A percentile compares a stretch with the other conserved stretches of the same genome.
These are phyloP conservation scores for Cyclostephanos tholiformis DNA, from an alignment of 108 stramenopile species.

Conservation along the genomic window DNA sequence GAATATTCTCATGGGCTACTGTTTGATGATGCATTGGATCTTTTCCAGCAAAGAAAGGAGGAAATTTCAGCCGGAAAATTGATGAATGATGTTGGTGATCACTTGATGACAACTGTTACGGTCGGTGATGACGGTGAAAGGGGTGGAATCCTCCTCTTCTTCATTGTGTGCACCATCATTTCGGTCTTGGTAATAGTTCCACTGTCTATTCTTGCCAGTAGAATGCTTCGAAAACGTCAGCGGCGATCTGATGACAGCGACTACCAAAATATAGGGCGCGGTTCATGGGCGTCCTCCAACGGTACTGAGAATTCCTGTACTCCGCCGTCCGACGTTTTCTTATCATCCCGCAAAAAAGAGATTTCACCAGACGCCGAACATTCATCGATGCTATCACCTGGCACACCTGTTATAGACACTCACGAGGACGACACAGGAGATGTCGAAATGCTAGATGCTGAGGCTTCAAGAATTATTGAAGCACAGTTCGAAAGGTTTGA, in stretches of 20 bases:
- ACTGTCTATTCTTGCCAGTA: not conserved
- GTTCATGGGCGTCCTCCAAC: not conserved
- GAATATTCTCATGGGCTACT: conserved; percentile 30
- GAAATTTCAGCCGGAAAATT: conserved; percentile 16
- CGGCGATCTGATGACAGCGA: not conserved
- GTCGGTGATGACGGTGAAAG: not conserved
- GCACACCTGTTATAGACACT: not conserved
- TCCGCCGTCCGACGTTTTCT: conserved; percentile 17
- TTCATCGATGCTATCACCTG: not conserved
- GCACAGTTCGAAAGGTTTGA: too few species aligned
- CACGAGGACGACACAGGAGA: not conserved
- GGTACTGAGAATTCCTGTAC: not conserved
- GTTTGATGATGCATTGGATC: conserved; percentile 39
- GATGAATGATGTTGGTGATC: not conserved
- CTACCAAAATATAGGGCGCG: not conserved
- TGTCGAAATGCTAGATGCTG: conserved; percentile 39
- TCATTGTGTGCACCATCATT: conserved; percentile 11
- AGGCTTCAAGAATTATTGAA: conserved; percentile 30
- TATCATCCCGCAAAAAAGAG: conserved; percentile 19
- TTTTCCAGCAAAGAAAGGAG: conserved; percentile 25
- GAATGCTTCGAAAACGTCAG: conserved; percentile 7
- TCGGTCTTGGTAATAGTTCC: not conserved
- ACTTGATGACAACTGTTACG: not conserved
- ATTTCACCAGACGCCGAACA: conserved; percentile 15
- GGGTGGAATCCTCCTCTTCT: not conserved